These are phyloP conservation scores for Pinus albicaulis DNA, from an alignment of 75 land plant genomes.

Conservation along the genomic window DNA sequence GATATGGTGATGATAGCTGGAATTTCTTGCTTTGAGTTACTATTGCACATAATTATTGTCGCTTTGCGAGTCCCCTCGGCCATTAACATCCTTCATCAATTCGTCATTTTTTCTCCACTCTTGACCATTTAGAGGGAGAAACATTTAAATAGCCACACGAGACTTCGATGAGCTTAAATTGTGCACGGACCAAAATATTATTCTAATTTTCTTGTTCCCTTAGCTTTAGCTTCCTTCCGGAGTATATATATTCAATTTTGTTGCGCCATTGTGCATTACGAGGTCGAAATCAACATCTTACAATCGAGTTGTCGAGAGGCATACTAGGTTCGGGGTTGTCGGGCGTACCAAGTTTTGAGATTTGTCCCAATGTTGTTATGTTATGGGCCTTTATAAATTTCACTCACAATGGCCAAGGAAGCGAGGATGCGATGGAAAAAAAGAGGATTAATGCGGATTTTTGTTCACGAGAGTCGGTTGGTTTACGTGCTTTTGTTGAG, in stretches of 20 bases:
- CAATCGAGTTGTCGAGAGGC: no score
- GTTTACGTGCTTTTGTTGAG: neutral
- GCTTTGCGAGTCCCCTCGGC: no score
- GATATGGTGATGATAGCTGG: neutral
- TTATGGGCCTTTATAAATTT: no score
- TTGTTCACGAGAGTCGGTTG: neutral
- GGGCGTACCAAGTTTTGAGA: no score
- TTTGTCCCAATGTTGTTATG: no score
- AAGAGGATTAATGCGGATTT: neutral
- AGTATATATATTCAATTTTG: no score
- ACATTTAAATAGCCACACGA: neutral
- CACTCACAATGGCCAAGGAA: neutral
- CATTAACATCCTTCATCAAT: slow-evolving; percentile 5
- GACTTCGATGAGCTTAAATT: neutral
- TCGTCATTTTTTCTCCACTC: slow-evolving; percentile 5
- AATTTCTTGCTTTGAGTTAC: neutral
- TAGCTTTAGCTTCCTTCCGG: no score
- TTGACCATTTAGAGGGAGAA: neutral
- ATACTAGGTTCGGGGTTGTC: no score
- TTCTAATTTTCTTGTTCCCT: no score
- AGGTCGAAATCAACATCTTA: neutral
- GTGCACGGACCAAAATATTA: neutral
- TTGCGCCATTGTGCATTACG: neutral
- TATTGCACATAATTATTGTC: slow-evolving; percentile 1
- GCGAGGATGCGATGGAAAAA: neutral